Percentiles rank a stretch among this genome's conserved stretches.
Evolutionary conservation across 1,284 basidiomycete genomes (phyloP).

Genomic region (Clitocybe nebularis): DNA sequence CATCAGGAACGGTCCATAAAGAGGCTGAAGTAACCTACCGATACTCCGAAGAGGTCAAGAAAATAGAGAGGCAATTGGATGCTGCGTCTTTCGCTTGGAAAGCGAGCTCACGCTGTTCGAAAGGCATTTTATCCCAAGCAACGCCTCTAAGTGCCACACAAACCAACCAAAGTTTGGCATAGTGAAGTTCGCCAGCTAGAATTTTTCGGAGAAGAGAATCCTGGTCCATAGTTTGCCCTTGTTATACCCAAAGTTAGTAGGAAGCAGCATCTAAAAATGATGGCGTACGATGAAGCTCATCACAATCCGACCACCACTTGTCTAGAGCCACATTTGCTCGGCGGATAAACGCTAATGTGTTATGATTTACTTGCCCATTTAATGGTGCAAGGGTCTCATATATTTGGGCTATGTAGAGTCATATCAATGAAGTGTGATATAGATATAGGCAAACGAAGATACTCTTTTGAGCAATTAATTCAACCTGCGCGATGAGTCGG

Average conservation of each 20-base stretch:
- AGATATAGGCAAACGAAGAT: background rate
- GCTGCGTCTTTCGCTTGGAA: conserved; percentile 94
- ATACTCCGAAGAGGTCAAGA: conserved; percentile 75
- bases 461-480: conserved; percentile 91
- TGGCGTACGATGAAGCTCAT: conserved; percentile 69
- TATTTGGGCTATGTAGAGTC: conserved; percentile 68
- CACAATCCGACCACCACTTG: conserved; percentile 87
- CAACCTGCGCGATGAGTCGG: conserved; percentile 81
- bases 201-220: conserved; percentile 83
- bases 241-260: conserved; percentile 6
- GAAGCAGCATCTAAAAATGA: conserved; percentile 3
- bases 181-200: conserved; percentile 82
- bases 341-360: conserved; percentile 81
- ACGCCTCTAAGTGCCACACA: conserved; percentile 89
- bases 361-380: conserved; percentile 83
- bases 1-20: background rate
- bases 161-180: conserved; percentile 90
- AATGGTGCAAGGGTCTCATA: conserved; percentile 85
- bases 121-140: conserved; percentile 92
- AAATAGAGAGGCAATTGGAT: conserved; percentile 76
- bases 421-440: background rate
- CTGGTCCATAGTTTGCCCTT: conserved; percentile 78
- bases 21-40: conserved; percentile 40
- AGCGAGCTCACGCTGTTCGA: conserved; percentile 89
- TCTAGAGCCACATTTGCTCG: conserved; percentile 81